Percentiles rank a stretch among this genome's conserved stretches.
These are phyloP conservation scores for Penicillium griseofulvum DNA, from an alignment of 2,329 filamentous ascomycete species.

Conservation along the genomic window DNA sequence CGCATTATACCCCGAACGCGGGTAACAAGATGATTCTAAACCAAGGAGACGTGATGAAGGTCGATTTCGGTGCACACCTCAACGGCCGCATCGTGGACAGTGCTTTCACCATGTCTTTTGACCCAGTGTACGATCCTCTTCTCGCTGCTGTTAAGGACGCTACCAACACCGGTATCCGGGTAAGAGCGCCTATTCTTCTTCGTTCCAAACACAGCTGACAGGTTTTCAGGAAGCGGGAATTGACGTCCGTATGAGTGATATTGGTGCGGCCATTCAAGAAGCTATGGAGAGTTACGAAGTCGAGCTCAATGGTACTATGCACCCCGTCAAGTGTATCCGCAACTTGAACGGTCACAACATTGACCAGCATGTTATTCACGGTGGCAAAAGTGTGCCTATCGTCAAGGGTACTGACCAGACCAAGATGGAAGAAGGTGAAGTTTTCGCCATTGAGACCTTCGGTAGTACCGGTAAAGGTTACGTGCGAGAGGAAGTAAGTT, in stretches of 20 bases:
- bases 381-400: constrained; percentile 87
- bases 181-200: constrained; percentile 28
- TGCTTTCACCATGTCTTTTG: constrained; percentile 67
- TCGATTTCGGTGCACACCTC: constrained; percentile 69
- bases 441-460: constrained; percentile 95
- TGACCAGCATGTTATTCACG: constrained; percentile 83
- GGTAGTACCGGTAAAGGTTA: constrained; percentile 89
- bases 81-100: constrained; percentile 70
- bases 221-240: constrained; percentile 74
- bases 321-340: constrained; percentile 79
- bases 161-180: constrained; percentile 71
- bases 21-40: constrained; percentile 73
- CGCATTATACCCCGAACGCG: constrained; percentile 83
- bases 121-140: constrained; percentile 67
- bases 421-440: constrained; percentile 97
- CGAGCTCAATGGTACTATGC: constrained; percentile 73
- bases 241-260: constrained; percentile 82
- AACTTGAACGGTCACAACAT: constrained; percentile 91
- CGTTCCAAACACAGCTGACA: constrained; percentile 10
- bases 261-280: constrained; percentile 81
- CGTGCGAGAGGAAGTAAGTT: constrained; percentile 74
- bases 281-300: constrained; percentile 92
- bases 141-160: constrained; percentile 65
- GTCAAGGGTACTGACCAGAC: constrained; percentile 84
- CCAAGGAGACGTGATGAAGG: constrained; percentile 69